Base-by-base conservation (phyloP, 1,284 basidiomycete species). In the Cryptococcus sp. region DNA sequence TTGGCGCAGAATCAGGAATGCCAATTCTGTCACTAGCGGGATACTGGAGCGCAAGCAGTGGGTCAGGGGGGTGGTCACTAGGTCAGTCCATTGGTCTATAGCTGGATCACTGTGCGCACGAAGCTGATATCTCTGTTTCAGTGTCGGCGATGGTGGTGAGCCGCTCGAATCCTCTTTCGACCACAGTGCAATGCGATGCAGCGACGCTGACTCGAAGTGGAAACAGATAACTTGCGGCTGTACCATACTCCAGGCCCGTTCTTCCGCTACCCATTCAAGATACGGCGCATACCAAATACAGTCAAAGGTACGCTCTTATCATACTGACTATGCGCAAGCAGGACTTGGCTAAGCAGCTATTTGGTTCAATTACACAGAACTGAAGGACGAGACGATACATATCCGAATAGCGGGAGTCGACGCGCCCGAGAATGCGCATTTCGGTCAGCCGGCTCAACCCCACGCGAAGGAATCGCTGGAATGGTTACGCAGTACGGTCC, bases 391-490 rank as follows among this genome's bases (percentile, higher is more conserved):
- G 66, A 94, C 91, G 0, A 81, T 95, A 19, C 87, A 88, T 67
- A 86, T 96, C 47, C 85, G 93, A 23, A 84, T 95, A 49, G 89
- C 89, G 10, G 93, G 90, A 0, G 85, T 92, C 11, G 93, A 96
- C 73, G 93, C 93, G 1, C 93, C 93, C 0, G 93, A 95, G 81
- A 83, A 81, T 13, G 82, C 85, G 0, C 89, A 94, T 73, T 94
- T 91, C 64, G 91, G 91, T 20, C 84, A 86, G 52, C 83, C 85
- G 2, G 84, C 83, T 0, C 92, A 94, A 70, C 86, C 86, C 0
- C 86, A 86, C 61, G 80, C 86, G 0, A 76, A 80, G 38, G 91
- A 93, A 69, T 86, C 87, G 47, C 75, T 90, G 8, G 81, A 81
- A 0, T 93, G 89, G 88, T 81, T 94, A 5, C 85, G 61, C 62